Conservation (phyloP, 148 eudicot species). For the Vaccinium darrowii region DNA sequence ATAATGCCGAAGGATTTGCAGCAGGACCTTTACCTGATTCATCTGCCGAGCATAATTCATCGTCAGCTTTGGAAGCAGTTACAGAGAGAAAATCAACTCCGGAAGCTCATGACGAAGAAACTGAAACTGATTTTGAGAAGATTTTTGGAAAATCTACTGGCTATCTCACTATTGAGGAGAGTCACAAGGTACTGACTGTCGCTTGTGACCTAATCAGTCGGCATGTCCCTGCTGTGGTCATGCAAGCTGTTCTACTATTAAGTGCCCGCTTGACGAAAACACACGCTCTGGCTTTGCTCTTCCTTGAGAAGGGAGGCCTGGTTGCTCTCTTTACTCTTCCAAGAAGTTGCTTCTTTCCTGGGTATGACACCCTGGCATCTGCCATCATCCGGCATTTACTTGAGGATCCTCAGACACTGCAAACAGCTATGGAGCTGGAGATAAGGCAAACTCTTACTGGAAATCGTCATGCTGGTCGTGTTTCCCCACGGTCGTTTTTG, state of each 20-base stretch:
- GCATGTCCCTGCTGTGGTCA: constrained; percentile 72
- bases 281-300: constrained; percentile 68
- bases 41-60: constrained; percentile 38
- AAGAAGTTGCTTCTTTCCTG: constrained; percentile 76
- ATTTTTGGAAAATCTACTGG: constrained; percentile 83
- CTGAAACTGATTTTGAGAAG: constrained; percentile 49
- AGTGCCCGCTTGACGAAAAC: constrained; percentile 96
- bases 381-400: constrained; percentile 91
- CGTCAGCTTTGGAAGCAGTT: constrained; percentile 38
- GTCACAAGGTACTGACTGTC: constrained; percentile 56
- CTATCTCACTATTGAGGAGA: constrained; percentile 75
- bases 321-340: constrained; percentile 76
- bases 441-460: constrained; percentile 80
- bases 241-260: constrained; percentile 91
- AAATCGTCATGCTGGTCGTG: constrained; percentile 74
- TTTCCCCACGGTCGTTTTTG: constrained; percentile 71
- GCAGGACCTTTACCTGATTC: constrained; percentile 38
- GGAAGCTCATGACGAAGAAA: constrained; percentile 36
- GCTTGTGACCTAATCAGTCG: constrained; percentile 79
- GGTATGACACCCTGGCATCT: constrained; percentile 90
- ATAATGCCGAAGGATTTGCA: constrained; percentile 32
- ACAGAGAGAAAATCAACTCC: constrained; percentile 34
- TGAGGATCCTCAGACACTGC: constrained; percentile 95
- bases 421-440: constrained; percentile 97
- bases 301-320: constrained; percentile 88